Percentiles rank a stretch among this genome's conserved stretches.
Conservation (phyloP, 2,329 filamentous ascomycete species). For the Sclerotiophoma versabilis region DNA sequence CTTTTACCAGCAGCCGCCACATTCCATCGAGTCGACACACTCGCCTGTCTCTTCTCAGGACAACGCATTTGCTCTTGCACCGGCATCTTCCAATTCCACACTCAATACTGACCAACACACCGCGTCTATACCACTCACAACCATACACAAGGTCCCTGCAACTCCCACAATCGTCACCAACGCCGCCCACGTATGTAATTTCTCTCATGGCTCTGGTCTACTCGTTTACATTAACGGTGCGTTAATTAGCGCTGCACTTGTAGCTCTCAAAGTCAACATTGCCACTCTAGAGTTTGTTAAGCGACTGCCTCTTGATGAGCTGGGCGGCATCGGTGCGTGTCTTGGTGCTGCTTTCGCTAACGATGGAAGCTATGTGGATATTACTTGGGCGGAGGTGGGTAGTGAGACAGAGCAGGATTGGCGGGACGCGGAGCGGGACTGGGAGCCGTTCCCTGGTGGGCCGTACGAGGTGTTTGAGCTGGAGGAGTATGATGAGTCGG, state of each 20-base stretch:
- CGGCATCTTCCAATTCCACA: not conserved
- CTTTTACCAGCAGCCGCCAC: not conserved
- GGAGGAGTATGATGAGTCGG: not conserved
- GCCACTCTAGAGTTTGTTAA: conserved; percentile 10
- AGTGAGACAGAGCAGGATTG: conserved; percentile 1
- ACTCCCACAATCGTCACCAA: not conserved
- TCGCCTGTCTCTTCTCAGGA: not conserved
- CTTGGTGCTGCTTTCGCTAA: conserved; percentile 1
- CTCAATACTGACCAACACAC: not conserved
- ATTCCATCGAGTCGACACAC: not conserved
- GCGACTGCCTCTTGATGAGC: not conserved
- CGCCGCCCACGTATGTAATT: not conserved
- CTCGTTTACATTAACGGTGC: conserved; percentile 3
- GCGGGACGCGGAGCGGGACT: conserved; percentile 4
- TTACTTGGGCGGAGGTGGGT: conserved; percentile 5
- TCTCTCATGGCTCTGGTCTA: conserved; percentile 4
- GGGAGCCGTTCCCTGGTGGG: conserved; percentile 1
- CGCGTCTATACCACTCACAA: not conserved
- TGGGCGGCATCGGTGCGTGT: not conserved
- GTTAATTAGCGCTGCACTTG: not conserved
- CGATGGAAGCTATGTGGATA: not conserved
- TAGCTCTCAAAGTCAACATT: conserved; percentile 9
- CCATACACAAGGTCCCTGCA: not conserved
- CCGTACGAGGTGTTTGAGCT: not conserved
- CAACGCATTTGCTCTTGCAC: not conserved